Base-by-base conservation (phyloP, 1,139 yeast species). In the Saccharomyces hybrid region DNA sequence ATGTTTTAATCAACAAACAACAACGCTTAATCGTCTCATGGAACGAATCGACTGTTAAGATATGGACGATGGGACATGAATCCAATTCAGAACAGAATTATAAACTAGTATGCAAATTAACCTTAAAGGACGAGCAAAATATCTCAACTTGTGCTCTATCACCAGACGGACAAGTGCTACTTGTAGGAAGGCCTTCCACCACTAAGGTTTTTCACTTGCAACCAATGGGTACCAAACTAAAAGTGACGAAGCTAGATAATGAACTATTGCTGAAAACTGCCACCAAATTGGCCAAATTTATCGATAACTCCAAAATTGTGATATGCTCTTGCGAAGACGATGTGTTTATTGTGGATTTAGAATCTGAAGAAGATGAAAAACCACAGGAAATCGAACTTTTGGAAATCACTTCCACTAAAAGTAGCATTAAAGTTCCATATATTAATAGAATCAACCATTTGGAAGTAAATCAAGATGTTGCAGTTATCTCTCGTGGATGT, bases 1-100 rank as follows among this genome's bases (percentile, higher is more conserved):
- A 83, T 62, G 78, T 86, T 5, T 63, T 78, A 1, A 70, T 82
- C 23, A 79, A 82, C 57, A 69, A 76, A 25, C 67, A 70, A 7
- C 75, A 78, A 49, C 78, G 83, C 55, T 70, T 83, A 49, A 71
- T 91, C 29, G 78, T 82, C 19, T 78, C 86, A 78, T 91, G 96
- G 95, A 86, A 84, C 64, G 96, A 86, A 60, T 93, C 88, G 66
- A 76, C 79, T 2, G 80, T 91, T 48, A 90, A 89, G 68, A 77
- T 93, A 23, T 93, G 99, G 99, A 76, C 72, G 59, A 67, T 89
- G 38, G 70, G 71, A 26, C 58, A 52, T 13, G 66, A 62, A 34
- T 51, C 60, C n/a, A 59, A 58, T 42, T 55, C 64, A 13, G 75
- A 66, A n/a, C 69, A 68, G 34, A 70, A 60, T 48, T 61, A 69